phyloP scores from a whole-genome alignment of 768 basidiomycete genomes.

The Nidularia sp. region DNA sequence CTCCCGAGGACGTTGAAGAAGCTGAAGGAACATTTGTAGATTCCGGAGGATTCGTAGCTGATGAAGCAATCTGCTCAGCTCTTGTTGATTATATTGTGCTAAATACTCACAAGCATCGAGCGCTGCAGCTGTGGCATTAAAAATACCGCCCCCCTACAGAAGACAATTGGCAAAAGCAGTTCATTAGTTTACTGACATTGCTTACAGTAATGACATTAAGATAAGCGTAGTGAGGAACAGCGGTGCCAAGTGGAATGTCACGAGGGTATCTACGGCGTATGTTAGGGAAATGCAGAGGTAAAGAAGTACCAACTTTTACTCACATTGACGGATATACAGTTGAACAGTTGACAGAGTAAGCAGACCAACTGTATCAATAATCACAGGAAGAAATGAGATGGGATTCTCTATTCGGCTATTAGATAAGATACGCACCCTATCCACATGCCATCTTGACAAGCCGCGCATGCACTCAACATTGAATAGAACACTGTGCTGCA shows the following conservation, averaged over 20 bases:
- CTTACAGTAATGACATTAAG: constrained; percentile 35
- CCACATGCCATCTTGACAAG: constrained; percentile 36
- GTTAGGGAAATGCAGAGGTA: too few relatives aligned
- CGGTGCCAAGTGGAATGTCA: constrained; percentile 34
- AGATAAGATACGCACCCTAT: constrained; percentile 19
- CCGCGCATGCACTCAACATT: constrained; percentile 46
- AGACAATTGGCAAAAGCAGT: background rate
- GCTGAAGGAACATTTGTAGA: constrained; percentile 22
- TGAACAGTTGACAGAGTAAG: constrained; percentile 44
- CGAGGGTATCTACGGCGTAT: constrained; percentile 21
- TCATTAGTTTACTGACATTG: background rate
- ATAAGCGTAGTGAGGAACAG: constrained; percentile 49
- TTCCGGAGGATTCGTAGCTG: constrained; percentile 19
- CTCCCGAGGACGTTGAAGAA: constrained; percentile 11
- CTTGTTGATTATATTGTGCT: too few relatives aligned
- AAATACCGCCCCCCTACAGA: constrained; percentile 20
- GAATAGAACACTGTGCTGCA: constrained; percentile 53
- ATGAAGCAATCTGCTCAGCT: too few relatives aligned
- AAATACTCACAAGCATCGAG: constrained; percentile 9
- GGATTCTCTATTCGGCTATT: constrained; percentile 2
- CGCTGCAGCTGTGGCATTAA: constrained; percentile 26
- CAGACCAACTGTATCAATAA: constrained; percentile 24
- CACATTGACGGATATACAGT: constrained; percentile 29
- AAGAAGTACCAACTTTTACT: constrained; percentile 4
- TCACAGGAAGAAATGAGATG: background rate